Evolutionary conservation across 23 red algal species (phyloP), one percentile per base, ranked within the genome.

Genomic region (Gracilaria gracilis): DNA sequence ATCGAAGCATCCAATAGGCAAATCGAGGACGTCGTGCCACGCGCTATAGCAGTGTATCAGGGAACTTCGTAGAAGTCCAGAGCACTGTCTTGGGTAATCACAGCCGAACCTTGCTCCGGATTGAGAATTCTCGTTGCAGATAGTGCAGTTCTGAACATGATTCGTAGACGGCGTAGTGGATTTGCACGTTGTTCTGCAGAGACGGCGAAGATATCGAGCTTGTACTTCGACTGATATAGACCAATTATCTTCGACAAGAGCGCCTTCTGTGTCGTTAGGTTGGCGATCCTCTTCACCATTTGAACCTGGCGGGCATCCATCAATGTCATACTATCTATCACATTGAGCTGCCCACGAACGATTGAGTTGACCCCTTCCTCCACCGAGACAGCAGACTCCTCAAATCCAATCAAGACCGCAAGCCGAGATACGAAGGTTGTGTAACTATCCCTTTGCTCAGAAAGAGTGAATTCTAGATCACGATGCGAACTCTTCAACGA

Each of bases 121-220:
- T 48, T 80, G 13, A 64, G 25, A 15, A 81, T 21, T 79, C 59
- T 90, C 17, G 35, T 50, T 15, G 57, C 57, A 20, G 67, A 47
- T 28, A 92, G 9, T 46, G 81, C 77, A 49, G 64, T 67, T 24
- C 31, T 65, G 25, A 83, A 61, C 28, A 57, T 31, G 29, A 78
- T 62, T 19, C 89, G 78, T 11, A 92, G 54, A 23, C 78, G 80
- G 0, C 80, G 89, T 1, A 32, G 0, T 1, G 23, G 62, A 75
- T 74, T 53, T 1, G 16, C 23, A 28, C 39, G 39, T 40, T 80
- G 37, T 35, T 67, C 40, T 21, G 71, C 9, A 50, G 75, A 13
- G 11, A 79, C 38, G 17, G 61, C 49, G 25, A 92, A 51, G 19
- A 92, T 73, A 51, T 92, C 80, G 12, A 92, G 57, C n/a, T 77